These are phyloP conservation scores for Fusarium anguioides DNA, from an alignment of 2,329 filamentous ascomycete species.

Conservation along the genomic window DNA sequence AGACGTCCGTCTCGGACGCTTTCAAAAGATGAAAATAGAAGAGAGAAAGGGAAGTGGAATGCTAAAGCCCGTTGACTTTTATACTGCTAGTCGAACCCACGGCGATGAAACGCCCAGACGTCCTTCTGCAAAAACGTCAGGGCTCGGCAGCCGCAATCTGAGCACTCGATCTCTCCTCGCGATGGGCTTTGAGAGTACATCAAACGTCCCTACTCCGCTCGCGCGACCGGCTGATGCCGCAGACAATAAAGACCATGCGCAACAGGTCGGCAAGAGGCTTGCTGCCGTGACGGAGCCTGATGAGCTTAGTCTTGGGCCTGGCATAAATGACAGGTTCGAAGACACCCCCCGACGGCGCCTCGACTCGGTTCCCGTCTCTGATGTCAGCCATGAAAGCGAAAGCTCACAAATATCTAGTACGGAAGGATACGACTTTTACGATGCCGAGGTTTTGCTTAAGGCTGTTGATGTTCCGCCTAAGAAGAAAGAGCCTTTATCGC, in stretches of 20 bases:
- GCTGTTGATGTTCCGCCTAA: slow-evolving; percentile 64
- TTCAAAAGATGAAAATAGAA: slow-evolving; percentile 50
- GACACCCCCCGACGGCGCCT: slow-evolving; percentile 57
- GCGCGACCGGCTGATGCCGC: slow-evolving; percentile 61
- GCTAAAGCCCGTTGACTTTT: slow-evolving; percentile 44
- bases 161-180: slow-evolving; percentile 60
- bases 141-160: slow-evolving; percentile 48
- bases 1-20: slow-evolving; percentile 58
- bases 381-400: slow-evolving; percentile 62
- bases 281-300: slow-evolving; percentile 63
- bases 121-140: slow-evolving; percentile 43
- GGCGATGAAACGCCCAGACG: slow-evolving; percentile 55
- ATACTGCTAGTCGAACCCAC: slow-evolving; percentile 40
- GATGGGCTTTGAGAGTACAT: slow-evolving; percentile 71
- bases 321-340: slow-evolving; percentile 53
- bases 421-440: slow-evolving; percentile 75
- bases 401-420: slow-evolving; percentile 61
- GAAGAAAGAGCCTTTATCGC: slow-evolving; percentile 52
- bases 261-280: slow-evolving; percentile 54
- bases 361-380: slow-evolving; percentile 63
- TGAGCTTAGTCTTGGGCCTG: slow-evolving; percentile 62
- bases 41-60: slow-evolving; percentile 46
- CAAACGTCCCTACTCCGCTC: slow-evolving; percentile 70
- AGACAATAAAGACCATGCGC: slow-evolving; percentile 45
- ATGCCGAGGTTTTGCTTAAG: slow-evolving; percentile 63